Percentiles rank a stretch among this genome's conserved stretches.
Conservation (phyloP, 2,329 filamentous ascomycete genomes). For the Aphanoascus verrucosus region DNA sequence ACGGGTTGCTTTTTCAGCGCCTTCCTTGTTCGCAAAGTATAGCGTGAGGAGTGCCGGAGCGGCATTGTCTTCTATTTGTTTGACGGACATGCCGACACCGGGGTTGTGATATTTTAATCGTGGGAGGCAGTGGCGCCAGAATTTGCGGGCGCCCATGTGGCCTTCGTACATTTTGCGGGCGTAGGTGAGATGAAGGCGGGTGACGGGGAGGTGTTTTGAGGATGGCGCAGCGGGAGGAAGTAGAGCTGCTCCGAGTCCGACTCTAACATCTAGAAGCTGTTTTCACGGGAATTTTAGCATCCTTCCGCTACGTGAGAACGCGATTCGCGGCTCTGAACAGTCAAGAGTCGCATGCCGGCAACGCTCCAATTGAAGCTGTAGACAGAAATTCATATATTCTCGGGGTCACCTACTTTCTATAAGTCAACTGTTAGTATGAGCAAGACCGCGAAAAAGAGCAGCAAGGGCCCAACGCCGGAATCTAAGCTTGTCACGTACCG, state of each 20-base stretch:
- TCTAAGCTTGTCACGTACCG: conserved; percentile 44
- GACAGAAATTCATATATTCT: conserved; percentile 3
- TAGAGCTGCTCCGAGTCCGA: conserved; percentile 72
- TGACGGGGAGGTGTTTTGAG: conserved; percentile 31
- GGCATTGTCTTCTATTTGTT: conserved; percentile 50
- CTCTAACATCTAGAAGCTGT: conserved; percentile 44
- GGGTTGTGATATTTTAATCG: conserved; percentile 94
- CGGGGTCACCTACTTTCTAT: conserved; percentile 6
- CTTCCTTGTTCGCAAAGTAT: conserved; percentile 31
- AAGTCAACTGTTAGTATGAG: not conserved
- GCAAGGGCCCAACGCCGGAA: conserved; percentile 3
- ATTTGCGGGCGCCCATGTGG: conserved; percentile 54
- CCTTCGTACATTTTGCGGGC: conserved; percentile 34
- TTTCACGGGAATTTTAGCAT: not conserved
- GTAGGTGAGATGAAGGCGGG: conserved; percentile 37
- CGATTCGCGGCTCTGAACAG: not conserved
- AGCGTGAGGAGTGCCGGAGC: conserved; percentile 32
- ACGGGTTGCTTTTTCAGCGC: conserved; percentile 13
- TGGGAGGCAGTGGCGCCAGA: conserved; percentile 74
- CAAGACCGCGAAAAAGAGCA: conserved; percentile 13
- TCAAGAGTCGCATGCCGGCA: not conserved
- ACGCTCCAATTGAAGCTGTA: not conserved
- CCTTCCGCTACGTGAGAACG: not conserved
- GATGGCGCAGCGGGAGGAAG: conserved; percentile 45
- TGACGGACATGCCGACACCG: conserved; percentile 67